A percentile compares a stretch with the other conserved stretches of the same genome.
These are phyloP conservation scores for Linnemannia elongata DNA, from an alignment of 192 early-diverging fungal genomes.

Conservation along the genomic window DNA sequence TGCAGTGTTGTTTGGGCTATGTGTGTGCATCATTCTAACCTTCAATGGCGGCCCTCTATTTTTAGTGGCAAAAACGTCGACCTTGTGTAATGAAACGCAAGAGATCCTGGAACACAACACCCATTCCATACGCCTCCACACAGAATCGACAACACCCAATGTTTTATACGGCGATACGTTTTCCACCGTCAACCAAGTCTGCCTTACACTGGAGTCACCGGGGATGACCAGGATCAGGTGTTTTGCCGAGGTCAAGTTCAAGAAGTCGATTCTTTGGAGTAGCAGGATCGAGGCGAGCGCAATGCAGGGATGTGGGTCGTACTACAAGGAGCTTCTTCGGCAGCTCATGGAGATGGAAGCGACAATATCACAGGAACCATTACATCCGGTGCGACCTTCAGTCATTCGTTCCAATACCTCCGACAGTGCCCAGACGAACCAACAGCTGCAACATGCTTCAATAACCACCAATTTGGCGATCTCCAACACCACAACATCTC, in stretches of 20 bases:
- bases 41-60: neutral
- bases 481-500: neutral
- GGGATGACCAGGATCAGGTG: constrained; percentile 44
- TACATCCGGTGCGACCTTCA: neutral
- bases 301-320: constrained; percentile 18
- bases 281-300: constrained; percentile 24
- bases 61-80: constrained; percentile 29
- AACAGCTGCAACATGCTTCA: neutral
- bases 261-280: constrained; percentile 32
- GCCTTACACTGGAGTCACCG: constrained; percentile 26
- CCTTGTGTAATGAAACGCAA: constrained; percentile 27
- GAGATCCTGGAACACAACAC: constrained; percentile 12
- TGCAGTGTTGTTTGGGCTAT: neutral
- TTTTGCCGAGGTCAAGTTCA: constrained; percentile 33
- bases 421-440: neutral
- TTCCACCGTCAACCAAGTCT: constrained; percentile 29
- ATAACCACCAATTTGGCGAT: neutral
- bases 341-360: constrained; percentile 11
- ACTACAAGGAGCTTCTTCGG: constrained; percentile 35
- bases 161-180: constrained; percentile 37
- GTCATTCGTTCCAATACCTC: neutral
- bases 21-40: neutral
- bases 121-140: constrained; percentile 17
- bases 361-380: neutral
- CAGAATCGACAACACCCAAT: constrained; percentile 26